Percentiles rank a stretch among this genome's conserved stretches.
phyloP scores from a whole-genome alignment of 2,329 filamentous ascomycete genomes.

The Pestalotiopsis sp. region DNA sequence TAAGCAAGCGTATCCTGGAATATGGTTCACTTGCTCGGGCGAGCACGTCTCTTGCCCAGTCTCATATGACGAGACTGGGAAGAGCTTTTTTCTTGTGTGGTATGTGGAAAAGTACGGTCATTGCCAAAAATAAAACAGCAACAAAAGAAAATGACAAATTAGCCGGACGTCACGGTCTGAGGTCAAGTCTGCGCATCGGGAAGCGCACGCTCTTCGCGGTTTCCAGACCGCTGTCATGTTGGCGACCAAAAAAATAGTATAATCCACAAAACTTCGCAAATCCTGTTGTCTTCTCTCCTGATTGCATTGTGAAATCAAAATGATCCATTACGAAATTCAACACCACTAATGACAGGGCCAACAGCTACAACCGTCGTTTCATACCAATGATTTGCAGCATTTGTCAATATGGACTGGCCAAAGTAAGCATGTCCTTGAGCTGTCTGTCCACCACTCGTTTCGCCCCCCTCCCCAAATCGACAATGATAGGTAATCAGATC shows the following conservation, averaged over 20 bases:
- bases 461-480: neutral
- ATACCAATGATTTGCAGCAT: too few species aligned
- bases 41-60: neutral
- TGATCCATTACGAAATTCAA: too few species aligned
- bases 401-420: too few species aligned
- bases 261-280: constrained; percentile 6
- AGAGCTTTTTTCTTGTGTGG: neutral
- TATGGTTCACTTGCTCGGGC: constrained; percentile 3
- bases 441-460: neutral
- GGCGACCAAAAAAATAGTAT: constrained; percentile 14
- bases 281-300: neutral
- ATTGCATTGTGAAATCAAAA: neutral
- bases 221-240: constrained; percentile 6
- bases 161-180: constrained; percentile 4
- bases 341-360: too few species aligned
- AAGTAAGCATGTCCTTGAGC: too few species aligned
- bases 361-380: too few species aligned
- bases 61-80: neutral
- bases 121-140: constrained; percentile 1
- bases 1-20: constrained; percentile 3
- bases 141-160: neutral
- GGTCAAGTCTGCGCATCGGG: neutral
- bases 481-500: neutral
- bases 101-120: neutral
- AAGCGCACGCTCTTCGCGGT: neutral